phyloP scores from a whole-genome alignment of 2,329 filamentous ascomycete species.

The Dothideomycetidae sp. region DNA sequence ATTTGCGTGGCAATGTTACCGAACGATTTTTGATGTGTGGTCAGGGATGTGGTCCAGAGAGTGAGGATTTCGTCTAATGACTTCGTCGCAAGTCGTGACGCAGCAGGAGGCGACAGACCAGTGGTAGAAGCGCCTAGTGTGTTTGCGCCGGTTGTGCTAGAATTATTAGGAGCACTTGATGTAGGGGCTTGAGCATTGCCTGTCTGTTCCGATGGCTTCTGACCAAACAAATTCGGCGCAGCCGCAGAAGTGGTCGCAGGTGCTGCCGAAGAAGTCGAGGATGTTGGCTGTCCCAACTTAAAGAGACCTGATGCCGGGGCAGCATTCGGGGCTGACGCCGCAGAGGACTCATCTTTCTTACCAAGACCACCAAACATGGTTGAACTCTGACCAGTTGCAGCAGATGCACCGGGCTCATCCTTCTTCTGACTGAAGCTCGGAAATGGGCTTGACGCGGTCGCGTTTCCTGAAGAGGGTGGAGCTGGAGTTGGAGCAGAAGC shows the following conservation, averaged over 20 bases:
- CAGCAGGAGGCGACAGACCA: slow-evolving; percentile 62
- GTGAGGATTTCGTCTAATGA: slow-evolving; percentile 99
- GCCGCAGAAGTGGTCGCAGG: slow-evolving; percentile 15
- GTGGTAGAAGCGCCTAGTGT: slow-evolving; percentile 58
- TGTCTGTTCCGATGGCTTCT: slow-evolving; percentile 11
- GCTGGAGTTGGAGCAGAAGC: slow-evolving; percentile 4
- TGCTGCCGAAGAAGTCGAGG: slow-evolving; percentile 11
- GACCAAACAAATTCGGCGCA: slow-evolving; percentile 9
- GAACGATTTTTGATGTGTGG: slow-evolving; percentile 95
- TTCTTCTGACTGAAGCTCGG: slow-evolving; percentile 12
- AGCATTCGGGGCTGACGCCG: slow-evolving; percentile 5
- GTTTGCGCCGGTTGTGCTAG: slow-evolving; percentile 22
- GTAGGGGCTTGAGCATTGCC: slow-evolving; percentile 4
- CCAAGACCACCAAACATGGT: slow-evolving; percentile 3
- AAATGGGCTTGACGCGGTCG: background rate
- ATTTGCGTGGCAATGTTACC: slow-evolving; percentile 79
- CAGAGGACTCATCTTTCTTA: slow-evolving; percentile 3
- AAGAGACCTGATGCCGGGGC: slow-evolving; percentile 9
- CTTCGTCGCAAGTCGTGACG: slow-evolving; percentile 90
- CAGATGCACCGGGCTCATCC: slow-evolving; percentile 8
- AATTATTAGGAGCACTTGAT: slow-evolving; percentile 10
- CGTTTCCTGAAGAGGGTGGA: background rate
- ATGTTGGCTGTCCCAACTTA: slow-evolving; percentile 9
- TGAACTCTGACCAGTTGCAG: slow-evolving; percentile 6
- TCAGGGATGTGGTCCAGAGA: slow-evolving; percentile 85